These are phyloP conservation scores for Pleurozium schreberi DNA, from an alignment of 225 moss, liverwort and hornwort genomes.

Conservation along the genomic window DNA sequence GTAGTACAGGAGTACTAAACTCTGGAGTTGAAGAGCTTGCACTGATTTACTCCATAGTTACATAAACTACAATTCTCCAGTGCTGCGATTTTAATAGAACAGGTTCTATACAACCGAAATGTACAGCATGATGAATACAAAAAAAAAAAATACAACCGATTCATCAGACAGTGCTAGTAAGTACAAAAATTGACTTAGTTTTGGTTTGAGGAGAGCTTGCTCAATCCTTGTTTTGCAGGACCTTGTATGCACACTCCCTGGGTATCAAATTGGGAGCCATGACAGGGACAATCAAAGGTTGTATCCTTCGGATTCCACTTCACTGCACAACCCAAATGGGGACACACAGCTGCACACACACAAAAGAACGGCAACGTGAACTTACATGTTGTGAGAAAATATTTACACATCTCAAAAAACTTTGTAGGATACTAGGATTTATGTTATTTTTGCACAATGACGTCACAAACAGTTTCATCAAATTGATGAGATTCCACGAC, in stretches of 20 bases:
- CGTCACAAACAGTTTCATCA: background rate
- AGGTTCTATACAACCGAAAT: background rate
- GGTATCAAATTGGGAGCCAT: conserved; percentile 17
- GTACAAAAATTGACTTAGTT: background rate
- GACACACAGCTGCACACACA: conserved; percentile 16
- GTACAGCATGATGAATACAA: background rate
- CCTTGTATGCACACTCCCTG: conserved; percentile 7
- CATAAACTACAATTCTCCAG: background rate
- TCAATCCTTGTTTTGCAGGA: conserved; percentile 6
- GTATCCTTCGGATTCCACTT: conserved; percentile 27
- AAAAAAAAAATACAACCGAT: too few species aligned
- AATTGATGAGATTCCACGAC: background rate
- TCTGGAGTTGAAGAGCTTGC: background rate
- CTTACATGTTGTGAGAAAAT: too few species aligned
- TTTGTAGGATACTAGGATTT: background rate
- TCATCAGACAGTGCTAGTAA: too few species aligned
- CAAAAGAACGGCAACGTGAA: background rate
- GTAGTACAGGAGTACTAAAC: too few species aligned
- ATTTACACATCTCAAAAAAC: background rate
- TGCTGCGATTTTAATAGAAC: background rate
- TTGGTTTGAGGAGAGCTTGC: background rate
- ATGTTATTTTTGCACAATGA: background rate
- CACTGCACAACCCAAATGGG: conserved; percentile 26
- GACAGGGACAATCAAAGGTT: conserved; percentile 21
- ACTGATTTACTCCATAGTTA: background rate